Conservation (phyloP, 352 stramenopile species). For the Globisporangium rhizosaccharum region DNA sequence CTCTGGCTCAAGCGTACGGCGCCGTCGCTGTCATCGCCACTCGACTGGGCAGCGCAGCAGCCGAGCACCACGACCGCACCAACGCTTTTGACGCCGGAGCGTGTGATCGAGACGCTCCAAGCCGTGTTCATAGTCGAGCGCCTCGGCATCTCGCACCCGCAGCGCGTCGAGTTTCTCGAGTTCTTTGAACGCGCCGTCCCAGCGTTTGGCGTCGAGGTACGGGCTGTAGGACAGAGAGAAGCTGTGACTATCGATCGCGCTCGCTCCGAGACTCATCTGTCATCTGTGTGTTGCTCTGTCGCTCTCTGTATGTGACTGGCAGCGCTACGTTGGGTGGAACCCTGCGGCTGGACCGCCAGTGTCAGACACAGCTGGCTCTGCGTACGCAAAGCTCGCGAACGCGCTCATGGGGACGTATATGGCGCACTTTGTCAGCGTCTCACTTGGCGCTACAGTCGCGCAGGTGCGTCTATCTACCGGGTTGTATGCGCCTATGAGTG, state of each 20-base stretch:
- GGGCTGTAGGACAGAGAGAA: not conserved
- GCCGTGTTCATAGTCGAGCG: conserved; percentile 74
- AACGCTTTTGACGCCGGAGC: not conserved
- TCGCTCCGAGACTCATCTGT: not conserved
- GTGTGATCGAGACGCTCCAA: conserved; percentile 38
- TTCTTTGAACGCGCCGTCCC: conserved; percentile 48
- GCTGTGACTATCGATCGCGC: not conserved
- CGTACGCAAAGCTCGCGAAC: conserved; percentile 57
- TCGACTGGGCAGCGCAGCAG: not conserved
- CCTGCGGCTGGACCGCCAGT: conserved; percentile 30
- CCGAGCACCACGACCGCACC: not conserved
- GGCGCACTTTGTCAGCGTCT: conserved; percentile 49
- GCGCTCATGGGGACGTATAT: conserved; percentile 67
- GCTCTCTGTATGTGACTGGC: not conserved
- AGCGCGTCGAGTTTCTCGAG: conserved; percentile 57
- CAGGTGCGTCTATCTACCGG: conserved; percentile 24
- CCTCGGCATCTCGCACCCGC: conserved; percentile 53
- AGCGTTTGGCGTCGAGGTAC: conserved; percentile 23
- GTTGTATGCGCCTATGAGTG: not conserved
- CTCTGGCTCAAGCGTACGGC: conserved; percentile 46
- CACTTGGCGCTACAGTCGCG: conserved; percentile 55
- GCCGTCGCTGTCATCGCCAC: conserved; percentile 6
- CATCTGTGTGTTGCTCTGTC: conserved; percentile 1
- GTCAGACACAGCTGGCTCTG: conserved; percentile 34
- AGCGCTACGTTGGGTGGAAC: conserved; percentile 74